Evolutionary conservation across 805 yeast species (phyloP).

Genomic region (Schizosaccharomyces japonicus): DNA sequence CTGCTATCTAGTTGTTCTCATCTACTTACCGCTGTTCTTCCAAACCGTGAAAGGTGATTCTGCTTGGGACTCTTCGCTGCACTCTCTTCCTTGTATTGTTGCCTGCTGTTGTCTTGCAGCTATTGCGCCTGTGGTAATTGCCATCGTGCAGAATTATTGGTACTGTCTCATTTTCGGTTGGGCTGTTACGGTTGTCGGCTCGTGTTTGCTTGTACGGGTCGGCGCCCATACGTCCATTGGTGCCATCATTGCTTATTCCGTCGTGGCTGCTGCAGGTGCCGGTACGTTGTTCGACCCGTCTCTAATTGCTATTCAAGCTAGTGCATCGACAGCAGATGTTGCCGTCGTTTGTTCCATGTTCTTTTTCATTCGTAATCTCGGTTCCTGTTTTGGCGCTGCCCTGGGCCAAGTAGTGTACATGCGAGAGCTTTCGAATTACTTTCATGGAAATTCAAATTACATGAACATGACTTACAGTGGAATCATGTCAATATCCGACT

Average conservation of each 20-base stretch:
- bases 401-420: slow-evolving; percentile 12
- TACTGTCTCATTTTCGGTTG: slow-evolving; percentile 13
- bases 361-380: slow-evolving; percentile 14
- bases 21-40: slow-evolving; percentile 26
- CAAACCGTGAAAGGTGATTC: slow-evolving; percentile 23
- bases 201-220: no score
- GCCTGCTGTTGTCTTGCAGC: slow-evolving; percentile 21
- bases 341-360: slow-evolving; percentile 15
- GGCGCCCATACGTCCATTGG: no score
- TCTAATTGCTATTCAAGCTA: slow-evolving; percentile 14
- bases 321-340: slow-evolving; percentile 13
- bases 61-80: slow-evolving; percentile 25
- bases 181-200: no score
- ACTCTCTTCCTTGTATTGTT: slow-evolving; percentile 22
- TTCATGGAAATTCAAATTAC: slow-evolving; percentile 1
- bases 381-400: slow-evolving; percentile 16
- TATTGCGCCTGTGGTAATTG: slow-evolving; percentile 19
- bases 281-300: slow-evolving; percentile 25
- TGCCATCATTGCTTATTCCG: no score
- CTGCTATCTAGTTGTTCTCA: slow-evolving; percentile 13
- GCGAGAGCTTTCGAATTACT: background rate
- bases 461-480: no score
- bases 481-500: no score
- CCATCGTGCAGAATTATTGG: slow-evolving; percentile 18
- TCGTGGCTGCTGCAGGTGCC: slow-evolving; percentile 22